Base-by-base conservation (phyloP, 2,329 filamentous ascomycete species). In the Fusarium chaquense region DNA sequence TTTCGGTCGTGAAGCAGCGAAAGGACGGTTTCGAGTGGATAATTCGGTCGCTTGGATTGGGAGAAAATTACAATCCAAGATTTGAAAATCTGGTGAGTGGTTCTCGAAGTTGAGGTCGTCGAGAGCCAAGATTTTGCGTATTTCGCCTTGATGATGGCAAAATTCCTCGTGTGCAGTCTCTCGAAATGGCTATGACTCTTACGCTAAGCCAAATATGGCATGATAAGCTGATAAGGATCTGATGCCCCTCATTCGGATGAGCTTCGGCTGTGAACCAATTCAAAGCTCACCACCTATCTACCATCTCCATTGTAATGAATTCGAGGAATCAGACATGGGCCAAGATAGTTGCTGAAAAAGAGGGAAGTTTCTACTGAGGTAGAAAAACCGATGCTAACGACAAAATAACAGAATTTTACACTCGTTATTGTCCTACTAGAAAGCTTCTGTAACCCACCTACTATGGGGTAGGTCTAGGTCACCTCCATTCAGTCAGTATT, bases 141-240 rank as follows among this genome's bases (percentile, higher is more conserved):
- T 78, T 80, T 81, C 73, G 73, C 71, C 74, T 76, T 75, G 73
- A 73, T 70, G 76, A 73, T 72, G 78, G 76, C 77, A 81, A 81
- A 80, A 80, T 81, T 82, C 78, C 75, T 80, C 78, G 78, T 82
- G 80, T 80, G 79, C 76, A 79, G 73, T 75, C 72, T 76, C 71
- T 74, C 59, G 62, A 67, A 65, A 69, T 70, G 67, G 72, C 73
- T 77, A 76, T 80, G 78, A 82, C 77, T 81, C 77, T 76, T 75
- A 76, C 76, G 74, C 81, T 82, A 82, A 71, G 32, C 79, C 77
- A 16, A 20, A 72, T 77, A 46, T 9, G 76, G 71, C 5, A 38
- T 46, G 80, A 82, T 82, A 82, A 77, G 62, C 46, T 61, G 80
- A 81, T 82, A 82, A 80, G 75, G 55, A 68, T 58, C 26, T 35